Conservation (phyloP, 2,329 filamentous ascomycete species). For the Coleophoma cylindrospora region DNA sequence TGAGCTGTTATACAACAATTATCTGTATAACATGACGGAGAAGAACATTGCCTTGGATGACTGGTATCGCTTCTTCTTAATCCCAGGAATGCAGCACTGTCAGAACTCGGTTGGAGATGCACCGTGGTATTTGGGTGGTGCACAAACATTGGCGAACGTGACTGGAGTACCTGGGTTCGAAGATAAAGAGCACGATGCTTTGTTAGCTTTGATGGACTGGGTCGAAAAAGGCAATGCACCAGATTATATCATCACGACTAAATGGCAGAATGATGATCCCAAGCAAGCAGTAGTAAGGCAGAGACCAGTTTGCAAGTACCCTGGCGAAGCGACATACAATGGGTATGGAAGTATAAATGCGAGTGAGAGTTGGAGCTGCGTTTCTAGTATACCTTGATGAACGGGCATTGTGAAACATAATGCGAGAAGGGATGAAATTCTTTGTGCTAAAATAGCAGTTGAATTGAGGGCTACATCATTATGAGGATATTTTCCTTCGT, state of each 20-base stretch:
- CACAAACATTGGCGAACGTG: not conserved
- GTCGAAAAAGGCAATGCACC: conserved; percentile 2
- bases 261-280: not conserved
- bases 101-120: not conserved
- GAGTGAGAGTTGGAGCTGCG: not conserved
- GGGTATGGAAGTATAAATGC: not conserved
- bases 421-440: no score
- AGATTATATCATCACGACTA: not conserved
- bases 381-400: no score
- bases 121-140: conserved; percentile 1
- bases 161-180: conserved; percentile 1
- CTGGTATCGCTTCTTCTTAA: conserved; percentile 1
- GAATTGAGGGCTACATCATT: no score
- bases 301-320: not conserved
- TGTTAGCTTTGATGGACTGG: conserved; percentile 3
- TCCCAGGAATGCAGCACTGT: not conserved
- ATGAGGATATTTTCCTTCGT: no score
- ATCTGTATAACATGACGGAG: not conserved
- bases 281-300: not conserved
- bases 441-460: no score
- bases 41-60: not conserved
- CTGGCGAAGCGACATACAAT: not conserved
- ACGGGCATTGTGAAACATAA: no score
- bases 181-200: not conserved
- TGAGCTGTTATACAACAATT: not conserved